These are phyloP conservation scores for Eimeria falciformis DNA, from an alignment of 169 alveolate genomes.

Conservation along the genomic window DNA sequence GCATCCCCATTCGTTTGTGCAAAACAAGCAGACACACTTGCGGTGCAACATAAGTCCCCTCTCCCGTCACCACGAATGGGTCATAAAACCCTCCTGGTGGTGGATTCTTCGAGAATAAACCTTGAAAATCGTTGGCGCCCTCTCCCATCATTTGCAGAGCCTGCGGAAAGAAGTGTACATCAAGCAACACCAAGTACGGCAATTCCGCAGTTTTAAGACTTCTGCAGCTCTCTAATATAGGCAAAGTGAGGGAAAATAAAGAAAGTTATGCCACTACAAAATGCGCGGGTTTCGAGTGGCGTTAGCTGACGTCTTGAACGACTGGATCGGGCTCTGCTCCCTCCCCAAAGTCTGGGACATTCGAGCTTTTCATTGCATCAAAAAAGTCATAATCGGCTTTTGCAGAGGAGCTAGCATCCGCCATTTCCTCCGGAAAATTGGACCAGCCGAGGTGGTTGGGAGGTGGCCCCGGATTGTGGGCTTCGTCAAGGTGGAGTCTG, in stretches of 20 bases:
- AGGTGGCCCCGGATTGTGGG: constrained; percentile 76
- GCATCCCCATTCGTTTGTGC: not conserved
- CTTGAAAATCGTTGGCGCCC: constrained; percentile 56
- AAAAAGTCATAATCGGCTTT: constrained; percentile 66
- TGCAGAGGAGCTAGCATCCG: constrained; percentile 56
- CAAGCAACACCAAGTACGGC: not conserved
- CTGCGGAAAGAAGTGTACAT: not conserved
- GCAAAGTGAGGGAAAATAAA: no score
- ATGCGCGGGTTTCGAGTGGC: no score
- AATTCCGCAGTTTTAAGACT: no score
- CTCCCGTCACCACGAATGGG: constrained; percentile 55
- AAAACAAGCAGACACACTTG: not conserved
- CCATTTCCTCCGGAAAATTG: constrained; percentile 68
- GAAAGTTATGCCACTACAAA: no score
- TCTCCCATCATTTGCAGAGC: constrained; percentile 72
- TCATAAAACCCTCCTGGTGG: constrained; percentile 77
- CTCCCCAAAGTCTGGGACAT: constrained; percentile 19
- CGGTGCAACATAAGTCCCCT: constrained; percentile 44
- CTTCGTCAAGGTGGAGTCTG: constrained; percentile 75
- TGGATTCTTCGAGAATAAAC: constrained; percentile 49
- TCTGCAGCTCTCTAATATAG: no score
- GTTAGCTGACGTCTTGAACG: constrained; percentile 32
- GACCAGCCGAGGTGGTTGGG: constrained; percentile 76
- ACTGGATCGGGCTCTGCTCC: constrained; percentile 50
- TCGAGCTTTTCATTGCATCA: constrained; percentile 41